Conservation (phyloP, 1,284 basidiomycete genomes). For the Ceratorhiza oryzae-sativae region DNA sequence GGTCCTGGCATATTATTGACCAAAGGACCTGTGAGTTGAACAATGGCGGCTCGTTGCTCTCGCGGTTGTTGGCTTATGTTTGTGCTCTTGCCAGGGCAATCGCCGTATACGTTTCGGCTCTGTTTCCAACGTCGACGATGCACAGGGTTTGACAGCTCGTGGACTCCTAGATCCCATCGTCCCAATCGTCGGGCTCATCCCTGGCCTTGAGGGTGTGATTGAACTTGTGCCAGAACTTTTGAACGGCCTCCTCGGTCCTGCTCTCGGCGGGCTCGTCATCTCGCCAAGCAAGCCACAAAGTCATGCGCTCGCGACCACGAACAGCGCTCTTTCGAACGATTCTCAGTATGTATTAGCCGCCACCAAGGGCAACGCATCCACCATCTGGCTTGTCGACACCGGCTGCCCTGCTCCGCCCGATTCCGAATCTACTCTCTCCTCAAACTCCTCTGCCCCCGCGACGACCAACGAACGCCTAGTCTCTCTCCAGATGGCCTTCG, state of each 20-base stretch:
- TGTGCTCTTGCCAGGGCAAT: background rate
- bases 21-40: constrained; percentile 2
- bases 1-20: background rate
- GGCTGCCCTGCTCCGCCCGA: background rate
- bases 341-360: constrained; percentile 15
- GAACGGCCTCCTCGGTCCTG: constrained; percentile 12
- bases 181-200: constrained; percentile 17
- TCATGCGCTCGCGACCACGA: background rate
- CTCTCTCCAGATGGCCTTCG: constrained; percentile 33
- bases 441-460: background rate
- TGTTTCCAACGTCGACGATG: background rate
- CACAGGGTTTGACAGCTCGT: background rate
- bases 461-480: constrained; percentile 12
- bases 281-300: constrained; percentile 2
- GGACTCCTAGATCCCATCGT: constrained; percentile 32
- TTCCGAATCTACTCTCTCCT: background rate
- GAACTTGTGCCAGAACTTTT: constrained; percentile 8
- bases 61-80: background rate
- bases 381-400: constrained; percentile 31
- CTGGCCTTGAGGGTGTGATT: constrained; percentile 22
- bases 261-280: constrained; percentile 13
- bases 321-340: background rate
- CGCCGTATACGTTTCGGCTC: background rate
- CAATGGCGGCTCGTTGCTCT: background rate
- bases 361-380: constrained; percentile 3